Percentiles rank a stretch among this genome's conserved stretches.
Evolutionary conservation across 2,329 filamentous ascomycete genomes (phyloP).

Genomic region (Arthrobotrys megalospora): DNA sequence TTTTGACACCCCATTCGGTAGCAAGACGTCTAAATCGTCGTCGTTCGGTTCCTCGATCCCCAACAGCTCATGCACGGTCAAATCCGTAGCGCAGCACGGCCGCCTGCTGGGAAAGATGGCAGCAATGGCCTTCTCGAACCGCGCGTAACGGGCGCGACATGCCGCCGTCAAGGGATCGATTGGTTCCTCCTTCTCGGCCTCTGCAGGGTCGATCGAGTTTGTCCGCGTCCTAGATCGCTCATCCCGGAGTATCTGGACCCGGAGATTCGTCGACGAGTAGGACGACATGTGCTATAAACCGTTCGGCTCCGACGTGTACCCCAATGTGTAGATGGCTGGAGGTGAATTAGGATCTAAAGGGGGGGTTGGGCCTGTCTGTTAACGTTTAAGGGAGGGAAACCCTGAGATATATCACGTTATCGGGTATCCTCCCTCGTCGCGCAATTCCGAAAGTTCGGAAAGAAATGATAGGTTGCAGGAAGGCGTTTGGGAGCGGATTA

Average conservation of each 20-base stretch:
- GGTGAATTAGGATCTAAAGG: slow-evolving; percentile 18
- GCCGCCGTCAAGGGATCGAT: slow-evolving; percentile 63
- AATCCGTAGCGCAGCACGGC: slow-evolving; percentile 63
- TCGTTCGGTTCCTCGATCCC: slow-evolving; percentile 61
- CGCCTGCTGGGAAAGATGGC: slow-evolving; percentile 63
- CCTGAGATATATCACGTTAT: slow-evolving; percentile 59
- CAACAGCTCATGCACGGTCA: slow-evolving; percentile 62
- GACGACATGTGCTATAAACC: slow-evolving; percentile 51
- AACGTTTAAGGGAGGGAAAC: slow-evolving; percentile 30
- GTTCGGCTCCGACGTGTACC: slow-evolving; percentile 15
- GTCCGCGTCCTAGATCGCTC: slow-evolving; percentile 63
- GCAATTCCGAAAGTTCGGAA: slow-evolving; percentile 51
- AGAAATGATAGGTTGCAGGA: slow-evolving; percentile 38
- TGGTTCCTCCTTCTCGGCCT: slow-evolving; percentile 64
- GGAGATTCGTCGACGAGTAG: slow-evolving; percentile 61
- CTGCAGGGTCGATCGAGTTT: slow-evolving; percentile 63
- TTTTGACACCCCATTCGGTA: slow-evolving; percentile 59
- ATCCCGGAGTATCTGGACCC: slow-evolving; percentile 60
- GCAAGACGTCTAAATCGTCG: slow-evolving; percentile 50
- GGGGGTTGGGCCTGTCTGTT: slow-evolving; percentile 33
- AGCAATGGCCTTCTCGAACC: slow-evolving; percentile 64
- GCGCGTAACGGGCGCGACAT: slow-evolving; percentile 64
- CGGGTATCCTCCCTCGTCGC: slow-evolving; percentile 48
- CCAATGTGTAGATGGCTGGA: slow-evolving; percentile 10
- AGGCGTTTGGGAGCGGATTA: slow-evolving; percentile 40